Evolutionary conservation across 495 filamentous ascomycete genomes (phyloP).

Genomic region (Penicillium pulvis): DNA sequence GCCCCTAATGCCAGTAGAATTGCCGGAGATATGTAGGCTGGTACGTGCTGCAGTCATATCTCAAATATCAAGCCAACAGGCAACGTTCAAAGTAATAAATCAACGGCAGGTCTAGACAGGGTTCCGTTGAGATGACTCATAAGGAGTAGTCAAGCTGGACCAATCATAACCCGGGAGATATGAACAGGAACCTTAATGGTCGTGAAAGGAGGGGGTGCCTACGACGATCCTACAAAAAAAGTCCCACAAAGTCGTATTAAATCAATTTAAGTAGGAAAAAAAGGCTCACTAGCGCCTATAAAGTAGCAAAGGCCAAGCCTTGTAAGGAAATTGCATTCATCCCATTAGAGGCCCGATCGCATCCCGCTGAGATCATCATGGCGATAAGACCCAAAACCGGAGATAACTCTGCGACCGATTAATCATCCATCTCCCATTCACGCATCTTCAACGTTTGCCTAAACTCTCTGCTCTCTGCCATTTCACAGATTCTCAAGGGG

Average conservation of each 20-base stretch:
- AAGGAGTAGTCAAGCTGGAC: background rate
- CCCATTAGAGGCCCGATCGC: background rate
- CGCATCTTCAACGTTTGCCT: slow-evolving; percentile 1
- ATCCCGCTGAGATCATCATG: slow-evolving; percentile 20
- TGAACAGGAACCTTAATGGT: background rate
- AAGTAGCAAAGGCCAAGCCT: no score
- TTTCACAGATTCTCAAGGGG: background rate
- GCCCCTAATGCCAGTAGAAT: no score
- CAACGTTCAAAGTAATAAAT: no score
- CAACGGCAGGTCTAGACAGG: background rate
- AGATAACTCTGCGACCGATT: slow-evolving; percentile 19
- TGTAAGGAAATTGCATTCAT: background rate
- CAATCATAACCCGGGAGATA: background rate
- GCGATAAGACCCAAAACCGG: slow-evolving; percentile 22
- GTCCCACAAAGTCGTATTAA: no score
- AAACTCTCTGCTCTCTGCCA: background rate
- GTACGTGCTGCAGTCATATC: no score
- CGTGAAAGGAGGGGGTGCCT: background rate
- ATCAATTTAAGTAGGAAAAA: background rate
- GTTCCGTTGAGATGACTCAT: background rate
- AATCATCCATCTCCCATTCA: slow-evolving; percentile 11
- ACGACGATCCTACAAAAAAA: background rate
- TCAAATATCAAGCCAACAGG: no score
- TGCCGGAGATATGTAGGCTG: no score
- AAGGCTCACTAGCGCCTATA: background rate